These are phyloP conservation scores for Dendrostoma leiphaemia DNA, from an alignment of 2,329 filamentous ascomycete genomes.

Conservation along the genomic window DNA sequence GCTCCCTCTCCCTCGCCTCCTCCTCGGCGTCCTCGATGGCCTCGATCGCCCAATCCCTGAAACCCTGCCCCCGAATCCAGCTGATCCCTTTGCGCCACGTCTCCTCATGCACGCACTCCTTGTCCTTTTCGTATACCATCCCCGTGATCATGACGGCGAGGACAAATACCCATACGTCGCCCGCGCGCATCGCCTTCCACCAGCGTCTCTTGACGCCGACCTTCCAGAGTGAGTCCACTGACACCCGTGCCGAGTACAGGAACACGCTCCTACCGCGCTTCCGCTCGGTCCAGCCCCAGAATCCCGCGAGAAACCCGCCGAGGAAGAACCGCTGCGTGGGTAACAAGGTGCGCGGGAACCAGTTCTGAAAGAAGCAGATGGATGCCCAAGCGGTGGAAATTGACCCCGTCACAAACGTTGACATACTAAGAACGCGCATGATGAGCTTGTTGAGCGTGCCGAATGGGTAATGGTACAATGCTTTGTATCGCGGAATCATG, in stretches of 20 bases:
- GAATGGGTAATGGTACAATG: conserved; percentile 68
- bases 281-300: conserved; percentile 79
- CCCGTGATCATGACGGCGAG: conserved; percentile 75
- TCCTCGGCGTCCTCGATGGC: conserved; percentile 47
- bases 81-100: conserved; percentile 70
- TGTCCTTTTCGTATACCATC: conserved; percentile 71
- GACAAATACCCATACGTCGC: conserved; percentile 83
- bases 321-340: conserved; percentile 87
- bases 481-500: conserved; percentile 65
- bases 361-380: conserved; percentile 82
- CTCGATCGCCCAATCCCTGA: conserved; percentile 62
- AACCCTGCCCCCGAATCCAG: conserved; percentile 74
- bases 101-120: conserved; percentile 64
- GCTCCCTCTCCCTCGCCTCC: conserved; percentile 30
- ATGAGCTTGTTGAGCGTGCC: conserved; percentile 65
- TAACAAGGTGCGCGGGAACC: conserved; percentile 71
- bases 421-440: conserved; percentile 68
- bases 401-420: conserved; percentile 76
- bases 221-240: conserved; percentile 84
- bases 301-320: conserved; percentile 78
- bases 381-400: conserved; percentile 85
- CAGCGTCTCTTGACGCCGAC: conserved; percentile 87
- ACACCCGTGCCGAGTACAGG: conserved; percentile 74
- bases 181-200: conserved; percentile 80
- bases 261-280: conserved; percentile 66